Conservation (phyloP, 108 stramenopile species). For the Aurantiochytrium sp. region DNA sequence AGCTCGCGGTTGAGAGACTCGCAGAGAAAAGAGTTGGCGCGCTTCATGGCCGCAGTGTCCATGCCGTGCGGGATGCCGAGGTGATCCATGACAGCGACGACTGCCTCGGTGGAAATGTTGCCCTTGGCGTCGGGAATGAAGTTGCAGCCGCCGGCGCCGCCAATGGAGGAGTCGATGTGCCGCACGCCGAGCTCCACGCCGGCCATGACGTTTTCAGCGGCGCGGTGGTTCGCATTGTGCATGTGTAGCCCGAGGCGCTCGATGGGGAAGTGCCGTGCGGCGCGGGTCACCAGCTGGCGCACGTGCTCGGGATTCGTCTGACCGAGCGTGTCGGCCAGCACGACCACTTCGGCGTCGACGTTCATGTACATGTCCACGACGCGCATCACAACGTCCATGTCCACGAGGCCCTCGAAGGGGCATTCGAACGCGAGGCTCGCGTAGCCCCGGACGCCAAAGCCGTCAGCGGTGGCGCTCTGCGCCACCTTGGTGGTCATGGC, state of each 20-base stretch:
- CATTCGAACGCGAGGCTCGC: conserved; percentile 6
- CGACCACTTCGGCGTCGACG: not conserved
- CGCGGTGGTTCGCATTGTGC: not conserved
- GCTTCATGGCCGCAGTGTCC: not conserved
- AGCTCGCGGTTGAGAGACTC: not conserved
- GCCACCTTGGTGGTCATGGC: not conserved
- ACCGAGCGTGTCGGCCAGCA: not conserved
- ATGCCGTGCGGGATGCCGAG: not conserved
- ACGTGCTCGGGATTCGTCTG: conserved; percentile 17
- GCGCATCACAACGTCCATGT: not conserved
- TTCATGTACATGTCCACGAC: conserved; percentile 19
- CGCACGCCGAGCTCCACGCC: conserved; percentile 10
- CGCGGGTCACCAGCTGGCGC: not conserved
- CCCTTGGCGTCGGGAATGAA: conserved; percentile 14
- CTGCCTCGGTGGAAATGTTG: conserved; percentile 10
- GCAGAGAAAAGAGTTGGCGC: not conserved
- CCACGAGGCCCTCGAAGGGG: conserved; percentile 19
- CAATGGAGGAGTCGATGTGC: not conserved
- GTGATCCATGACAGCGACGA: not conserved
- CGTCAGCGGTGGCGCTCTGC: not conserved
- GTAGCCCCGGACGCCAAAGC: not conserved
- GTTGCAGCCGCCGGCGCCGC: conserved; percentile 6
- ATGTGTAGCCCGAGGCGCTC: not conserved
- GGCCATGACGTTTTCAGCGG: not conserved
- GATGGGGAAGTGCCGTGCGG: not conserved